These are phyloP conservation scores for Coemansia sp. DNA, from an alignment of 371 early-diverging fungal species.

Conservation along the genomic window DNA sequence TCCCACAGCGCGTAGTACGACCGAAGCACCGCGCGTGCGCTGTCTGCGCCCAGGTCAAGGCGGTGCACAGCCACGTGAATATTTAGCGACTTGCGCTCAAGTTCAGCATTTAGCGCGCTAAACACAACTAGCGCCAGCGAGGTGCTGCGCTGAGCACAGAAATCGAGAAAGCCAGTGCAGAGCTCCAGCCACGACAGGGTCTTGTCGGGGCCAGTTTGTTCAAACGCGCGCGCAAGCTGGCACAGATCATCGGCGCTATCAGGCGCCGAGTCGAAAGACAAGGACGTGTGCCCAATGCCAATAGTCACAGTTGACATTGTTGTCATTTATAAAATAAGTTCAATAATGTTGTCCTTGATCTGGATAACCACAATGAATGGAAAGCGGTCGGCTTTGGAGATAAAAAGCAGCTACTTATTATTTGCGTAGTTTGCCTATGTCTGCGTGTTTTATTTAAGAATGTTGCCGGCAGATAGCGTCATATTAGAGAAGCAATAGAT, in stretches of 20 bases:
- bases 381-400: no score
- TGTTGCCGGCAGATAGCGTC: no score
- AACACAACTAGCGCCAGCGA: constrained; percentile 2
- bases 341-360: no score
- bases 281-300: neutral
- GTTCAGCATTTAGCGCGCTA: neutral
- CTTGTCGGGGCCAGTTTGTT: neutral
- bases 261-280: neutral
- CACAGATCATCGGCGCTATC: neutral
- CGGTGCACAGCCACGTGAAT: constrained; percentile 12
- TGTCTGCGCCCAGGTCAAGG: constrained; percentile 3
- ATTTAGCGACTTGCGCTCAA: neutral
- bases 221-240: neutral
- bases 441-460: no score
- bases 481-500: no score
- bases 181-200: neutral
- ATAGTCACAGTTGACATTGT: neutral
- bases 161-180: neutral
- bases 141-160: neutral
- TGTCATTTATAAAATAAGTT: neutral
- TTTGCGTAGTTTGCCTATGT: no score
- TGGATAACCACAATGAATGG: no score
- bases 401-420: no score
- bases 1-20: constrained; percentile 21
- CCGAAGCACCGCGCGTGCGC: constrained; percentile 10